These are phyloP conservation scores for Sparassis latifolia DNA, from an alignment of 1,284 basidiomycete species.

Conservation along the genomic window DNA sequence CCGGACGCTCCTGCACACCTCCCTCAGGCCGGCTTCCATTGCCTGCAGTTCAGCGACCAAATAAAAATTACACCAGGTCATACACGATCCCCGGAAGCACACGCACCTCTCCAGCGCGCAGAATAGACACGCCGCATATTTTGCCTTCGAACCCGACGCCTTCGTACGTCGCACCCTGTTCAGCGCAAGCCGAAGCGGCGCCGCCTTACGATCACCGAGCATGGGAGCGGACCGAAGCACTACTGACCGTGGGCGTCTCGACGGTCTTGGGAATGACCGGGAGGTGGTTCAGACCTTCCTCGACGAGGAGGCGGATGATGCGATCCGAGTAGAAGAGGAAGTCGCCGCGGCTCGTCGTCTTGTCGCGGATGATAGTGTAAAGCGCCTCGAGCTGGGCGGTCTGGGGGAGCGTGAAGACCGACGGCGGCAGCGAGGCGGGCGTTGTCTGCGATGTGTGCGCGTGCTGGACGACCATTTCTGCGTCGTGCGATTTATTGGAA, in stretches of 20 bases:
- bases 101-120: constrained; percentile 77
- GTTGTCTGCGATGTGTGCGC: constrained; percentile 28
- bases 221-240: constrained; percentile 15
- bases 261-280: constrained; percentile 85
- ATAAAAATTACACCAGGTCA: neutral
- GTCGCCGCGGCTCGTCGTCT: constrained; percentile 82
- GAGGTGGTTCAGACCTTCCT: constrained; percentile 92
- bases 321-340: constrained; percentile 95
- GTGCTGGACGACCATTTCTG: constrained; percentile 16
- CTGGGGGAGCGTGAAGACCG: constrained; percentile 80
- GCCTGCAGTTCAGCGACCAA: constrained; percentile 41
- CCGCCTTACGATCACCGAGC: constrained; percentile 3
- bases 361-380: constrained; percentile 92
- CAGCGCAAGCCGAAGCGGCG: neutral
- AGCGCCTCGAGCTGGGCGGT: constrained; percentile 93
- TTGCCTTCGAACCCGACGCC: constrained; percentile 92
- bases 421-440: constrained; percentile 51
- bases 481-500: no score
- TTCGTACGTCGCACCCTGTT: constrained; percentile 72
- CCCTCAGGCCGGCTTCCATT: constrained; percentile 91
- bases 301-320: constrained; percentile 70
- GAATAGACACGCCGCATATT: constrained; percentile 92
- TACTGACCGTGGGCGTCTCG: constrained; percentile 66
- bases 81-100: neutral
- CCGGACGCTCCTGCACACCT: constrained; percentile 87